phyloP scores from a whole-genome alignment of 257 asterid genomes.

The Knoxia roxburghii region DNA sequence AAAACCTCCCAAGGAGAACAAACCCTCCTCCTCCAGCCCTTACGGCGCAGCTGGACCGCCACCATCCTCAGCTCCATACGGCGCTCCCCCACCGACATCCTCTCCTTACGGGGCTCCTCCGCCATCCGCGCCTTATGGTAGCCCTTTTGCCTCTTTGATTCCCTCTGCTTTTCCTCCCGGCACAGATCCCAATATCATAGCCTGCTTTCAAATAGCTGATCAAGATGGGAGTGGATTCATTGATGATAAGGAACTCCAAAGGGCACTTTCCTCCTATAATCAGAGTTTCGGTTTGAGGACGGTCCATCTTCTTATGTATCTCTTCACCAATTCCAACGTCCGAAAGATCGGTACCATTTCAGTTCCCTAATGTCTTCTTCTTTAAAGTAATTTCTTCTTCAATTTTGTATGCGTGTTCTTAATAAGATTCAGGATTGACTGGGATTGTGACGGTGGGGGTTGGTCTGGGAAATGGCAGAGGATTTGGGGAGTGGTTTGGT shows the following conservation, averaged over 20 bases:
- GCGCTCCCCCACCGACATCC: slow-evolving; percentile 9
- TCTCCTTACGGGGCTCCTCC: slow-evolving; percentile 41
- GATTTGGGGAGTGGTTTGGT: background rate
- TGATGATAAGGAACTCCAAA: slow-evolving; percentile 89
- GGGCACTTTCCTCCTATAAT: slow-evolving; percentile 61
- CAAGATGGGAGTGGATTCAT: slow-evolving; percentile 92
- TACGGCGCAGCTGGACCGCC: slow-evolving; percentile 28
- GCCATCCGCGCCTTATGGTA: slow-evolving; percentile 27
- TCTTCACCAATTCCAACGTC: slow-evolving; percentile 66
- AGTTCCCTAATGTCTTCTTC: background rate
- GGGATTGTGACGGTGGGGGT: background rate
- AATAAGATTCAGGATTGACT: background rate
- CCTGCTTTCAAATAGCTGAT: slow-evolving; percentile 79
- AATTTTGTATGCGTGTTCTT: background rate
- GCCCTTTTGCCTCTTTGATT: slow-evolving; percentile 58
- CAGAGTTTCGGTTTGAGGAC: slow-evolving; percentile 85
- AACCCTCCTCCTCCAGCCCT: slow-evolving; percentile 15
- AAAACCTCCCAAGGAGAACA: slow-evolving; percentile 35
- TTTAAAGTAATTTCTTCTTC: background rate
- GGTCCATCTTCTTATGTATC: slow-evolving; percentile 88
- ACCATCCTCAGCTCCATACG: slow-evolving; percentile 19
- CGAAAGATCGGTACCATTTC: slow-evolving; percentile 62
- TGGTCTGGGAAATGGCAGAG: background rate
- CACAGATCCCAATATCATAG: slow-evolving; percentile 71
- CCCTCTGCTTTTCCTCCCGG: slow-evolving; percentile 94